Conservation (phyloP, 306 rosid species). For the Quercus wislizeni region DNA sequence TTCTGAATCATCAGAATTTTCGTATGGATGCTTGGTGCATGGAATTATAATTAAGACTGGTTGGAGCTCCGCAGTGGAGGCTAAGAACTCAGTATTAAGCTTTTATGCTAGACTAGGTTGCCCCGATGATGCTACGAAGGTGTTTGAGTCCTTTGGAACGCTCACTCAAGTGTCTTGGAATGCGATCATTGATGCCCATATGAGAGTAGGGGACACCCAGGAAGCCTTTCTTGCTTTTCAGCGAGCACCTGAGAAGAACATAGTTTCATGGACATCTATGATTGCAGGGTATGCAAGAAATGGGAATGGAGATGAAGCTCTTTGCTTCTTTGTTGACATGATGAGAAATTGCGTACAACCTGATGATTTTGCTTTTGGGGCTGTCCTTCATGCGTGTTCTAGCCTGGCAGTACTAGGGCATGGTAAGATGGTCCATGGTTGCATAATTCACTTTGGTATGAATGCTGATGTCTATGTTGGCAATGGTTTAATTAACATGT, state of each 20-base stretch:
- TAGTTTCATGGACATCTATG: constrained; percentile 86
- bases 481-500: constrained; percentile 75
- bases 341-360: constrained; percentile 45
- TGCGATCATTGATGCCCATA: constrained; percentile 72
- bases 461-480: constrained; percentile 47
- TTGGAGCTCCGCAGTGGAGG: constrained; percentile 62
- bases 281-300: constrained; percentile 65
- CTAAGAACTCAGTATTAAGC: constrained; percentile 65
- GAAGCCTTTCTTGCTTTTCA: constrained; percentile 63
- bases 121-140: constrained; percentile 43
- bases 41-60: constrained; percentile 60
- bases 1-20: constrained; percentile 36
- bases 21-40: constrained; percentile 61
- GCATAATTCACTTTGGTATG: constrained; percentile 43
- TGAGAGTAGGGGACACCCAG: constrained; percentile 62
- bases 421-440: constrained; percentile 65
- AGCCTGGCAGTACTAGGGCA: constrained; percentile 52
- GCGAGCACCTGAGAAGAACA: constrained; percentile 51
- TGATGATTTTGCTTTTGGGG: constrained; percentile 67
- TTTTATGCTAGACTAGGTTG: constrained; percentile 61
- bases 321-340: constrained; percentile 57
- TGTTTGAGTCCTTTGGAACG: constrained; percentile 42
- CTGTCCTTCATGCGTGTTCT: constrained; percentile 78
- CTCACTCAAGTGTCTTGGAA: constrained; percentile 75
- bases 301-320: constrained; percentile 64